Evolutionary conservation across 257 asterid genomes (phyloP).

Genomic region (Nicotiana knightiana): DNA sequence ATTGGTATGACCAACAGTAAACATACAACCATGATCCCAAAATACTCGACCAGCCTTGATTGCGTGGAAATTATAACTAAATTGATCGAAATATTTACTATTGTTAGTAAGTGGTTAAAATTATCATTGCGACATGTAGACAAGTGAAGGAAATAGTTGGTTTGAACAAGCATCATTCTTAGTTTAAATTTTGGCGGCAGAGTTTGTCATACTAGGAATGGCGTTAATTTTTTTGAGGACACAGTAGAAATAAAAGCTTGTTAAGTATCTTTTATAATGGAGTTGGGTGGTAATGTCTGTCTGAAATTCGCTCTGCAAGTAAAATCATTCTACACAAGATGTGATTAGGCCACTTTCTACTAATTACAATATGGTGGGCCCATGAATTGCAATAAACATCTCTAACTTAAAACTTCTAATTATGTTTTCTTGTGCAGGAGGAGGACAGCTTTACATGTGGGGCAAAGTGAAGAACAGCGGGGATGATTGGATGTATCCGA

Average conservation of each 20-base stretch:
- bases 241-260: no score
- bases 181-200: no score
- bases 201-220: no score
- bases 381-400: background rate
- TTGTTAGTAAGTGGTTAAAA: no score
- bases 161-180: no score
- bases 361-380: conserved; percentile 8
- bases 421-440: conserved; percentile 44
- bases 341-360: background rate
- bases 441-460: conserved; percentile 99
- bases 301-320: background rate
- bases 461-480: conserved; percentile 88
- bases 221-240: no score
- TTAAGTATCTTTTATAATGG: no score
- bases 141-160: no score
- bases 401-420: background rate
- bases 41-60: background rate
- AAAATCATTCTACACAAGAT: background rate
- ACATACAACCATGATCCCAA: background rate
- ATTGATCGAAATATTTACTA: no score
- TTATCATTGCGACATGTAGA: no score
- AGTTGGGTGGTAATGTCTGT: background rate
- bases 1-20: background rate
- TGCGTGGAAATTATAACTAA: background rate
- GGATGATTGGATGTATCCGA: conserved; percentile 99